These are phyloP conservation scores for Clavariopsis aquatica DNA, from an alignment of 495 filamentous ascomycete genomes.

Conservation along the genomic window DNA sequence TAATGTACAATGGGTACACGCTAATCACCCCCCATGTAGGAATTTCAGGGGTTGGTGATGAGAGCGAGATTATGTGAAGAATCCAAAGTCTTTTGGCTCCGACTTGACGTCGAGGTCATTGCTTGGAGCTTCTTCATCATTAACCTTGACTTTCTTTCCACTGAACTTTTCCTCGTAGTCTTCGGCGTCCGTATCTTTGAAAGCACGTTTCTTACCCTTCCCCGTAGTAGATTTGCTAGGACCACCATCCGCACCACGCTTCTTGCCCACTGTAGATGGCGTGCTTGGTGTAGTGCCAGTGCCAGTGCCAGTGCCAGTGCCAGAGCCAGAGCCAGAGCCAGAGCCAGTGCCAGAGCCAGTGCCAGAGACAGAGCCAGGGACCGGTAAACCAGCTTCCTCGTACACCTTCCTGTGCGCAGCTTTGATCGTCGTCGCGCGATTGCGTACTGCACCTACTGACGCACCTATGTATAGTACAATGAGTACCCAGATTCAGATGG, in stretches of 20 bases:
- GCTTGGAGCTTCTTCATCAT: not conserved
- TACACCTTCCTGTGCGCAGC: constrained; percentile 3
- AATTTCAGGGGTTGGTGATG: no score
- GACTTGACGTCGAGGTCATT: not conserved
- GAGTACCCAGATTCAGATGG: not conserved
- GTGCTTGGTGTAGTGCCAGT: no score
- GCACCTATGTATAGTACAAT: not conserved
- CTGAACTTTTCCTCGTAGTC: not conserved
- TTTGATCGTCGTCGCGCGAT: constrained; percentile 8
- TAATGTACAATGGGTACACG: not conserved
- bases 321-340: no score
- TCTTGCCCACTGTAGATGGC: not conserved
- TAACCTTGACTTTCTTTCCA: no score
- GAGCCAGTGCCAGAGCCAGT: no score
- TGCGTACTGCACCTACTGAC: constrained; percentile 5
- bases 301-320: no score
- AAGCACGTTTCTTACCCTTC: not conserved
- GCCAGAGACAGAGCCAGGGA: no score
- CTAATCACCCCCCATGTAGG: not conserved
- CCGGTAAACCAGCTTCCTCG: no score
- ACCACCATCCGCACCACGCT: not conserved
- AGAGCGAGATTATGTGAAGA: no score
- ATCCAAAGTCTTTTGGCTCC: not conserved
- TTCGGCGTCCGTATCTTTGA: not conserved
- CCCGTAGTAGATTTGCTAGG: not conserved